Evolutionary conservation across 768 basidiomycete species (phyloP).

Genomic region (Podaxis rugospora): DNA sequence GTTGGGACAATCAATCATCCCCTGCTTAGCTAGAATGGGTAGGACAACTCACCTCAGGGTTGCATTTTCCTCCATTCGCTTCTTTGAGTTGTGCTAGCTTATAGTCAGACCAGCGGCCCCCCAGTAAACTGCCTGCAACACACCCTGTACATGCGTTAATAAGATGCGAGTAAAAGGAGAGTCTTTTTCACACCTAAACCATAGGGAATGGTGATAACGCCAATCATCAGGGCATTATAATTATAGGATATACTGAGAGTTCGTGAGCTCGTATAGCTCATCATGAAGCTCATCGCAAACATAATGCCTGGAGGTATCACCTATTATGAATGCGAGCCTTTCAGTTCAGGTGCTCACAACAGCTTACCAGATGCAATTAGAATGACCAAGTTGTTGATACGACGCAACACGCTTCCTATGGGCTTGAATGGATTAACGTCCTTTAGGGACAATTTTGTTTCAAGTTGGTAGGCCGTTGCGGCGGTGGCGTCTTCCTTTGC

Average conservation of each 20-base stretch:
- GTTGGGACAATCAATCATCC: neutral
- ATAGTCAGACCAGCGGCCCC: constrained; percentile 42
- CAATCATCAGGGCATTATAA: constrained; percentile 67
- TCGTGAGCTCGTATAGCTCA: constrained; percentile 71
- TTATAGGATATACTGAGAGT: constrained; percentile 61
- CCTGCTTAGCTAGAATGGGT: neutral
- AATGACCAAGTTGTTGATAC: constrained; percentile 64
- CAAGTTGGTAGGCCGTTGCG: constrained; percentile 11
- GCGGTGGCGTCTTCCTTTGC: constrained; percentile 16
- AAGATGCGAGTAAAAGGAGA: neutral
- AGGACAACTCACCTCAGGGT: constrained; percentile 57
- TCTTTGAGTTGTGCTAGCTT: constrained; percentile 32
- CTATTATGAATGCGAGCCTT: neutral
- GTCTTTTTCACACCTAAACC: constrained; percentile 49
- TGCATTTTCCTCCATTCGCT: constrained; percentile 35
- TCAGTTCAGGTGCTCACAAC: neutral
- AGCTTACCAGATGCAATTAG: constrained; percentile 59
- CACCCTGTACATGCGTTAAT: constrained; percentile 23
- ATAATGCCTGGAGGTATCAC: constrained; percentile 44
- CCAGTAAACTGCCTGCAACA: constrained; percentile 37
- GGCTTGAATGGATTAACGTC: constrained; percentile 78
- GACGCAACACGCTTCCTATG: constrained; percentile 50
- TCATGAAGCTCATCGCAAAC: constrained; percentile 67
- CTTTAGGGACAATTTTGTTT: constrained; percentile 50
- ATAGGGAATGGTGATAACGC: constrained; percentile 71